phyloP scores from a whole-genome alignment of 768 basidiomycete species.

The Leccinum olivaceopallidum region DNA sequence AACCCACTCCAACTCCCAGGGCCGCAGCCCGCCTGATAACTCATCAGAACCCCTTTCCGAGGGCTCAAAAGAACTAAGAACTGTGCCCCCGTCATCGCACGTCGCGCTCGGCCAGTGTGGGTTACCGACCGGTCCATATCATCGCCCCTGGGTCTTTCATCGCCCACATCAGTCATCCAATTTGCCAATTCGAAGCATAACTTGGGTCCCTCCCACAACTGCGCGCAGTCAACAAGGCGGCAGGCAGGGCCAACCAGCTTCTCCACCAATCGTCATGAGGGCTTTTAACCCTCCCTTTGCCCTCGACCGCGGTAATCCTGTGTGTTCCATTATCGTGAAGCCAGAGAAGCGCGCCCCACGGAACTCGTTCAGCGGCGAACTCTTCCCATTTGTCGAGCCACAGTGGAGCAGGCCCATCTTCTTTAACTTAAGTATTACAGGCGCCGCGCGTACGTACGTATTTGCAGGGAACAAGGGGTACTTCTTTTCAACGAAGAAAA shows the following conservation, averaged over 20 bases:
- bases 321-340: constrained; percentile 28
- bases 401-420: constrained; percentile 17
- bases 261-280: constrained; percentile 23
- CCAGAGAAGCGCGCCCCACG: constrained; percentile 20
- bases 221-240: constrained; percentile 17
- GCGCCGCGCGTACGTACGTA: background rate
- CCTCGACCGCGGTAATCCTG: constrained; percentile 34
- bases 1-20: constrained; percentile 24
- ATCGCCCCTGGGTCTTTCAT: constrained; percentile 4
- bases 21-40: constrained; percentile 25
- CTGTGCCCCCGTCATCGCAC: constrained; percentile 5
- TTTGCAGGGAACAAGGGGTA: background rate
- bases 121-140: constrained; percentile 18
- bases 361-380: constrained; percentile 15
- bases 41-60: constrained; percentile 12
- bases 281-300: constrained; percentile 8
- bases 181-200: constrained; percentile 33
- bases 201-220: constrained; percentile 11
- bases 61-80: constrained; percentile 21
- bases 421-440: no score
- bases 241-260: constrained; percentile 8
- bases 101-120: constrained; percentile 21
- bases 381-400: constrained; percentile 17
- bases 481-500: no score
- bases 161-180: constrained; percentile 24